These are phyloP conservation scores for Tylopilus sp. DNA, from an alignment of 768 basidiomycete species.

Conservation along the genomic window DNA sequence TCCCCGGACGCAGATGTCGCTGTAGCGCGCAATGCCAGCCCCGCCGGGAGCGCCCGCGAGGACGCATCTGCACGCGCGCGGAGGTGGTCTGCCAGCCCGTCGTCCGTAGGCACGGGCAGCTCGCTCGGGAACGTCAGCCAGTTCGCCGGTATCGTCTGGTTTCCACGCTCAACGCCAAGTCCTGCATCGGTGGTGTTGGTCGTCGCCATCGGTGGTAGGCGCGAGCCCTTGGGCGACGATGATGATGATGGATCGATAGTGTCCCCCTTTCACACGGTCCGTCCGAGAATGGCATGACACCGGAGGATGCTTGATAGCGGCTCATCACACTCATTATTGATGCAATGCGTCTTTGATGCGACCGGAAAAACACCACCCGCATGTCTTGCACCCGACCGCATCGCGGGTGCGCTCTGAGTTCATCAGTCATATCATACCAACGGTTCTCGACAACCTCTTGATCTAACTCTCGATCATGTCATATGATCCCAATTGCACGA, in stretches of 20 bases:
- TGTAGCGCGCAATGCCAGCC: conserved; percentile 7
- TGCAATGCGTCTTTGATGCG: too few relatives aligned
- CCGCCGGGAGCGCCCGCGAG: conserved; percentile 2
- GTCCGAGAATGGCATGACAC: neutral
- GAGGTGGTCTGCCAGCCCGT: conserved; percentile 14
- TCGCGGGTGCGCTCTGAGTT: too few relatives aligned
- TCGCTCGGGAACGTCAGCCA: conserved; percentile 15
- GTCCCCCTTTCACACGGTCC: neutral
- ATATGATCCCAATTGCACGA: too few relatives aligned
- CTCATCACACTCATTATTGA: too few relatives aligned
- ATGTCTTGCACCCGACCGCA: too few relatives aligned
- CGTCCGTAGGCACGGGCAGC: conserved; percentile 11
- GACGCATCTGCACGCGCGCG: neutral
- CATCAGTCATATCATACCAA: too few relatives aligned
- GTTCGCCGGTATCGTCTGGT: neutral
- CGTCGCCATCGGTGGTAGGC: too few relatives aligned
- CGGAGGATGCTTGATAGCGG: too few relatives aligned
- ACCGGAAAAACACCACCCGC: too few relatives aligned
- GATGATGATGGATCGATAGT: neutral
- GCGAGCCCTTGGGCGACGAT: too few relatives aligned
- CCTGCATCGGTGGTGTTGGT: neutral
- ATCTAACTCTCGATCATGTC: too few relatives aligned
- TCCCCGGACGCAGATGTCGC: neutral
- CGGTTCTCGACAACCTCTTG: too few relatives aligned
- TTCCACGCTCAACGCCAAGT: neutral